Evolutionary conservation across 2,329 filamentous ascomycete species (phyloP), one percentile per base, ranked within the genome.

Genomic region (Calonectria hongkongensis): DNA sequence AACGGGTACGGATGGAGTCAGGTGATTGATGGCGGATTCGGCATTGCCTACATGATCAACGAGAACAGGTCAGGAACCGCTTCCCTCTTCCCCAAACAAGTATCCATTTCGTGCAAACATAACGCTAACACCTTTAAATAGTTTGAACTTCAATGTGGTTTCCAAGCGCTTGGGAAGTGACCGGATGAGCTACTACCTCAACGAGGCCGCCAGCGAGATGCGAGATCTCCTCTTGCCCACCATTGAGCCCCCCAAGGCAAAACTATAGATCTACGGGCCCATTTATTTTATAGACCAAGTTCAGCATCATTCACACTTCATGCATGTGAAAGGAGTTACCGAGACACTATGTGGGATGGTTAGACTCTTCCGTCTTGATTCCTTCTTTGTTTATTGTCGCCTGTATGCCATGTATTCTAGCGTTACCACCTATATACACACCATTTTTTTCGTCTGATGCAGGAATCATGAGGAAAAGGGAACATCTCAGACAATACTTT

Each of bases 41-140:
- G 97, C 76, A 98, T 99, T 82, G 97, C 97, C 47, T 99, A 99
- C 84, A 99, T 99, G 97, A 98, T 99, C 84, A 99, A 99, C 83
- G 96, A 98, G 89, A 98, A 98, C 85, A 96, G 92, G 93, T 95
- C 83, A 84, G 88, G 81, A 51, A 15, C 25, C 27, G 16, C n/a
- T 28, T 36, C 3, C 5, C 18, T 48, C 56, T 48, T 21, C 8
- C 63, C 54, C 30, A 45, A 3, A 33, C 4, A 18, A n/a, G 25
- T 2, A 12, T 3, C 13, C 30, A 33, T 33, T 33, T 33, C 30
- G 9, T 33, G 2, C 30, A 33, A 25, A n/a, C 6, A 15, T 9
- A 41, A 27, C 15, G 27, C 73, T 79, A 69, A 80, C 36, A 43
- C 30, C 10, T n/a, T 15, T 25, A 68, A 73, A 74, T 80, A 98